Percentiles rank a stretch among this genome's conserved stretches.
These are phyloP conservation scores for Ligustrum vulgare DNA, from an alignment of 257 asterid genomes.

Conservation along the genomic window DNA sequence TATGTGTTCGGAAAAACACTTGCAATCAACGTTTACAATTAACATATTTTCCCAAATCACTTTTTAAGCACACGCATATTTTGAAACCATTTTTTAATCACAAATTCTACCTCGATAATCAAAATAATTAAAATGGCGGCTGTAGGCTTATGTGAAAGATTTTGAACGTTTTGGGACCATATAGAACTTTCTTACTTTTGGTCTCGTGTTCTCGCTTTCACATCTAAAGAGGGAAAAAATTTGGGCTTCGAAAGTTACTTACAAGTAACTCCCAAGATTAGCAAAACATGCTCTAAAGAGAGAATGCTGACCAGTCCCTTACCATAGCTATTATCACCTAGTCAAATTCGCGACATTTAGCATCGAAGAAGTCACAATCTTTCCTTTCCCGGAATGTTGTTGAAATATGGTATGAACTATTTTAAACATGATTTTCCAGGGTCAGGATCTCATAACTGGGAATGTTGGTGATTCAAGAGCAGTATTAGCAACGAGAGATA, in stretches of 20 bases:
- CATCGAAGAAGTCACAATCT: too few relatives aligned
- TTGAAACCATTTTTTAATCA: too few relatives aligned
- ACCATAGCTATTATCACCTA: not conserved
- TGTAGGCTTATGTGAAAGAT: not conserved
- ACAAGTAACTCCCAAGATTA: too few relatives aligned
- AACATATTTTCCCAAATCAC: too few relatives aligned
- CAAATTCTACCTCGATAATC: too few relatives aligned
- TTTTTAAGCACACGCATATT: too few relatives aligned
- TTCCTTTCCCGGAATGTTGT: not conserved
- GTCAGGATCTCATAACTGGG: conserved; percentile 81
- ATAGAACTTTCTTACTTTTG: not conserved
- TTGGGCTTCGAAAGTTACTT: too few relatives aligned
- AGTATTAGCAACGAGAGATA: conserved; percentile 79
- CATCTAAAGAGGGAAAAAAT: not conserved
- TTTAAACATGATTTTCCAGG: conserved; percentile 47
- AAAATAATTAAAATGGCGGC: too few relatives aligned
- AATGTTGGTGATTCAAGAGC: conserved; percentile 98
- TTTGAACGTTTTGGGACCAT: not conserved
- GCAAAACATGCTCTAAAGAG: not conserved
- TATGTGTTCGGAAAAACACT: too few relatives aligned
- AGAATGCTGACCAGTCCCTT: not conserved
- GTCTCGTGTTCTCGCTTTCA: not conserved
- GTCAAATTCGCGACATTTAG: not conserved
- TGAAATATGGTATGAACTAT: not conserved
- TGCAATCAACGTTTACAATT: too few relatives aligned